Evolutionary conservation across 225 moss, liverwort and hornwort species (phyloP), one percentile per base, ranked within the genome.

Genomic region (Sphagnum tenellum): DNA sequence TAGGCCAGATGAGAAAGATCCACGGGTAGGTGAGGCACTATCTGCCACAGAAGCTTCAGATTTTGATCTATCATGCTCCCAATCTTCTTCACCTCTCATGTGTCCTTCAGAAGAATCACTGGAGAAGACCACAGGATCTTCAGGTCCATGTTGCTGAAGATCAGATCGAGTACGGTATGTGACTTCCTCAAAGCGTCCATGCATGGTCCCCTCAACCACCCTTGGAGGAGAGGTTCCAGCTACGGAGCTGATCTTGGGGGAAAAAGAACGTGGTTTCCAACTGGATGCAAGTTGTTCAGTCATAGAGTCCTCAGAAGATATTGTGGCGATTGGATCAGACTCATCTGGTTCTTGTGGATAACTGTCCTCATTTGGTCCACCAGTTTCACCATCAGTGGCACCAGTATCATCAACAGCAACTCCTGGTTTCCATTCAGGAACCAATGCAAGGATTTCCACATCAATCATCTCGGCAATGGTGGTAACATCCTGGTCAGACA

Each of bases 391-490:
- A 45, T 83, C 83, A 63, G 64, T 60, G 6, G 66, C 79, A 50
- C 70, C 84, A 29, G 29, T 29, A 12, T 84, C 84, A 67, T 84
- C 84, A 68, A 84, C 84, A 64, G 80, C 77, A 65, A 82, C 87
- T 45, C 84, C 82, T 49, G 92, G 87, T 72, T 75, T 78, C 95
- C 95, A 96, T 71, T 87, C 92, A 66, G 92, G 96, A 63, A 96
- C 96, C 70, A 98, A 70, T 50, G 90, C 90, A 71, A 87, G 71
- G 44, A 98, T 82, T 73, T 93, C 92, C 59, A 92, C 92, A 65
- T 92, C 90, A 74, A 92, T 98, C 77, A 98, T 98, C 67, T 98
- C 96, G 46, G 96, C 96, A 49, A 93, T 87, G 57, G 92, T 98
- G 49, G 80, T 87, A 61, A 98, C 88, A 79, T 98, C 96, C 75